A percentile compares a stretch with the other conserved stretches of the same genome.
Conservation (phyloP, 1,139 yeast species). For the Debaryomyces nepalensis region DNA sequence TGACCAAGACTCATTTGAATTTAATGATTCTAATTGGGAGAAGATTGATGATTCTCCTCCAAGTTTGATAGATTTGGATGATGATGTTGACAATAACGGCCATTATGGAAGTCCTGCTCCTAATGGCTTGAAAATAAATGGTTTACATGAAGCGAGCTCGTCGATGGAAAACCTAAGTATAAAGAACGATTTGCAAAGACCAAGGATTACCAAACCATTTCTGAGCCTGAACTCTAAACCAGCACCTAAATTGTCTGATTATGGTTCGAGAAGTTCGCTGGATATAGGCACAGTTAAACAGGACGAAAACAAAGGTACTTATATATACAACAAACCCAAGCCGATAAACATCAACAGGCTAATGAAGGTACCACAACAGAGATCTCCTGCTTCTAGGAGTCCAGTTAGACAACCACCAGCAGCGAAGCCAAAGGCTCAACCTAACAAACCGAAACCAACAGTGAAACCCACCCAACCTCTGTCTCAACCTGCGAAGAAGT, state of each 20-base stretch:
- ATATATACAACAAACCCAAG: conserved; percentile 46
- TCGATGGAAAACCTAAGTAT: conserved; percentile 27
- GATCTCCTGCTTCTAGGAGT: conserved; percentile 13
- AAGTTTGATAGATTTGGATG: conserved; percentile 44
- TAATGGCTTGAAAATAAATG: conserved; percentile 4
- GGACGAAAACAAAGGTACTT: conserved; percentile 23
- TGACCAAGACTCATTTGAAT: conserved; percentile 43
- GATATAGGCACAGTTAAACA: conserved; percentile 19
- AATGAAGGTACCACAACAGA: conserved; percentile 30
- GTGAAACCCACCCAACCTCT: conserved; percentile 11
- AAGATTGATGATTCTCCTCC: conserved; percentile 24
- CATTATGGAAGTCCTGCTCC: conserved; percentile 11
- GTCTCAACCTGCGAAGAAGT: conserved; percentile 11
- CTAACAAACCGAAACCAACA: neutral
- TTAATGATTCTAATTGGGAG: conserved; percentile 35
- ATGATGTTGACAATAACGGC: conserved; percentile 18
- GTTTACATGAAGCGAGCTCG: conserved; percentile 14
- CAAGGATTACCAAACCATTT: conserved; percentile 17
- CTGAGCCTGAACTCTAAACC: neutral
- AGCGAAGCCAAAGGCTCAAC: conserved; percentile 14
- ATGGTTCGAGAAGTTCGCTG: conserved; percentile 15
- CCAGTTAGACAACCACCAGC: conserved; percentile 17
- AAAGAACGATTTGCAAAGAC: conserved; percentile 18
- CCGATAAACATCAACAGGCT: conserved; percentile 43
- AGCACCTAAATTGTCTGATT: conserved; percentile 12